Evolutionary conservation across 345 rosid genomes (phyloP).

Genomic region (Hypericum androsaemum): DNA sequence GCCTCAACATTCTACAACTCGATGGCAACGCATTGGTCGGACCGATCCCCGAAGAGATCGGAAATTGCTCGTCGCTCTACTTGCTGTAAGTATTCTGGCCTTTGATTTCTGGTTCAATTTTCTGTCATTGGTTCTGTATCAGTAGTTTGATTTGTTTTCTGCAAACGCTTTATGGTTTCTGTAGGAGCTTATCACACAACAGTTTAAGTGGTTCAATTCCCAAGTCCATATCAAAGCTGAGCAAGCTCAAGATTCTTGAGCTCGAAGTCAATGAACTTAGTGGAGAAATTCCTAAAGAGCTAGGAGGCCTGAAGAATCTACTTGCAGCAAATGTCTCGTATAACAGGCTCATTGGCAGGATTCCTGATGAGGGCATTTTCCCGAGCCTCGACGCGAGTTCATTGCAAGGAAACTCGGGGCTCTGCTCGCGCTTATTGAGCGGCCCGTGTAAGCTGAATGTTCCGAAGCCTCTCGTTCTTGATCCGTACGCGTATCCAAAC

Average conservation of each 20-base stretch:
- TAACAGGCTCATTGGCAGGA: slow-evolving; percentile 64
- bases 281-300: slow-evolving; percentile 69
- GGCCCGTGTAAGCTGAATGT: slow-evolving; percentile 80
- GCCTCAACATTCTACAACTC: slow-evolving; percentile 60
- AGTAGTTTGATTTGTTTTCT: not conserved
- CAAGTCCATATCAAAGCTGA: slow-evolving; percentile 46
- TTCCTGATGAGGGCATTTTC: slow-evolving; percentile 59
- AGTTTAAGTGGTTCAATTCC: slow-evolving; percentile 63
- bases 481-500: slow-evolving; percentile 41
- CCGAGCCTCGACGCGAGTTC: slow-evolving; percentile 77
- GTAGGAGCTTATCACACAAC: slow-evolving; percentile 79
- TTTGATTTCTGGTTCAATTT: too few species aligned
- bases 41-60: slow-evolving; percentile 62
- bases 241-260: slow-evolving; percentile 61
- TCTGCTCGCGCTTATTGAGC: slow-evolving; percentile 76
- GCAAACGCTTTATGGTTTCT: not conserved
- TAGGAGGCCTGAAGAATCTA: slow-evolving; percentile 55
- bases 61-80: slow-evolving; percentile 73
- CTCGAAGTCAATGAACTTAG: slow-evolving; percentile 61
- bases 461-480: slow-evolving; percentile 77
- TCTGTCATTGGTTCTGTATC: not conserved
- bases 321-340: slow-evolving; percentile 70
- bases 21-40: slow-evolving; percentile 71
- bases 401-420: slow-evolving; percentile 66
- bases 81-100: slow-evolving; percentile 45